These are phyloP conservation scores for Corymbia calophylla DNA, from an alignment of 441 rosid genomes.

Conservation along the genomic window DNA sequence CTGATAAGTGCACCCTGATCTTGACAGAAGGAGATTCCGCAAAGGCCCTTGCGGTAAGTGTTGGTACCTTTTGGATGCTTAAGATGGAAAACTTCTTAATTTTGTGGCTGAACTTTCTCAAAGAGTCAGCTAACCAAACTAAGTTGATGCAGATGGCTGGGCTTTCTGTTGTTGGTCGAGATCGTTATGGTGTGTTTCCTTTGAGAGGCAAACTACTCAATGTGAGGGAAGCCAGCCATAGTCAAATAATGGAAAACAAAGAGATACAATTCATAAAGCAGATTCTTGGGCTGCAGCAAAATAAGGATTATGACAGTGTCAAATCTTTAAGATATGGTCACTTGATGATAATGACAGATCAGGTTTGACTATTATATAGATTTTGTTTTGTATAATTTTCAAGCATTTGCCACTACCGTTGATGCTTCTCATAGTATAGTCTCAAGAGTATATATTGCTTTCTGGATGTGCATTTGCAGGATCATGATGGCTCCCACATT, in stretches of 20 bases:
- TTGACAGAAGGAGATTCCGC: slow-evolving; percentile 99
- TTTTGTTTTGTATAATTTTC: neutral
- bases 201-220: slow-evolving; percentile 88
- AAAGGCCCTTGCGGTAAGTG: slow-evolving; percentile 84
- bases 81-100: neutral
- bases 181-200: slow-evolving; percentile 81
- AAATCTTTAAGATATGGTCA: slow-evolving; percentile 91
- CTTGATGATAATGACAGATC: slow-evolving; percentile 98
- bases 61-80: neutral
- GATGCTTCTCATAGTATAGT: neutral
- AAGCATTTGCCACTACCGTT: neutral
- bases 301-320: slow-evolving; percentile 49
- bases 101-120: neutral
- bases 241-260: slow-evolving; percentile 73
- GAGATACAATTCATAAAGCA: slow-evolving; percentile 80
- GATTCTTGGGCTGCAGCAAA: slow-evolving; percentile 90
- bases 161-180: slow-evolving; percentile 52
- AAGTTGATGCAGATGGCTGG: slow-evolving; percentile 61
- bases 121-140: neutral
- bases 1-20: slow-evolving; percentile 75
- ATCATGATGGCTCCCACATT: slow-evolving; percentile 95
- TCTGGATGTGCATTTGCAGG: slow-evolving; percentile 36
- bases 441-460: neutral
- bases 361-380: slow-evolving; percentile 29
- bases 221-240: slow-evolving; percentile 86